Evolutionary conservation across 108 stramenopile species (phyloP).

Genomic region (Cyclotella choctawhatcheeana): DNA sequence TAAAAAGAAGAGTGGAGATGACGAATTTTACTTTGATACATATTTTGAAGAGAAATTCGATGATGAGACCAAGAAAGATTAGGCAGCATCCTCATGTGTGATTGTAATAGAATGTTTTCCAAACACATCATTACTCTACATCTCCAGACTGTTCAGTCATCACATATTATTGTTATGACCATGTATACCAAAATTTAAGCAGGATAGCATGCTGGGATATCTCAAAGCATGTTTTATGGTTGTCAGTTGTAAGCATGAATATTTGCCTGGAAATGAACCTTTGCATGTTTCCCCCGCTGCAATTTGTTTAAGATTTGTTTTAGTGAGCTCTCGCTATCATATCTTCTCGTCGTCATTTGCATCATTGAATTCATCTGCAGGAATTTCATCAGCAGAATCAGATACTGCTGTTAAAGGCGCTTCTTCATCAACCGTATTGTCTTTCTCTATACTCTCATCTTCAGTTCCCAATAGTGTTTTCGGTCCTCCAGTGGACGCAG

Average conservation of each 20-base stretch:
- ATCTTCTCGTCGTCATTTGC: too few relatives aligned
- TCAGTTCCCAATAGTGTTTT: not conserved
- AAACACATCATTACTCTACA: too few relatives aligned
- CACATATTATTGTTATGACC: too few relatives aligned
- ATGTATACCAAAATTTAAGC: too few relatives aligned
- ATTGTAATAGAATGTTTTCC: not conserved
- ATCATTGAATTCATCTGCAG: not conserved
- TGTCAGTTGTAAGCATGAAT: too few relatives aligned
- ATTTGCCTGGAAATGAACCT: too few relatives aligned
- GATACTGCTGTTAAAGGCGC: not conserved
- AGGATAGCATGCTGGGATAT: too few relatives aligned
- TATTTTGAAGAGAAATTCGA: constrained; percentile 35
- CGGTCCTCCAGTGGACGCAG: constrained; percentile 18
- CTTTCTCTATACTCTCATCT: not conserved
- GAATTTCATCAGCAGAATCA: not conserved
- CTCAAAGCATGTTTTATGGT: too few relatives aligned
- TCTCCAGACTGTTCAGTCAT: too few relatives aligned
- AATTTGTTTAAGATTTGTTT: too few relatives aligned
- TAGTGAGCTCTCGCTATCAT: too few relatives aligned
- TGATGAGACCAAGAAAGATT: not conserved
- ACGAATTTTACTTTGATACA: constrained; percentile 38
- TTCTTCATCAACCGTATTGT: constrained; percentile 1
- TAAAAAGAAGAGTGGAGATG: not conserved
- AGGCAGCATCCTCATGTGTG: not conserved
- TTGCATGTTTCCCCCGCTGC: too few relatives aligned